phyloP scores from a whole-genome alignment of 2,329 filamentous ascomycete species.

The Colletotrichum sp. region DNA sequence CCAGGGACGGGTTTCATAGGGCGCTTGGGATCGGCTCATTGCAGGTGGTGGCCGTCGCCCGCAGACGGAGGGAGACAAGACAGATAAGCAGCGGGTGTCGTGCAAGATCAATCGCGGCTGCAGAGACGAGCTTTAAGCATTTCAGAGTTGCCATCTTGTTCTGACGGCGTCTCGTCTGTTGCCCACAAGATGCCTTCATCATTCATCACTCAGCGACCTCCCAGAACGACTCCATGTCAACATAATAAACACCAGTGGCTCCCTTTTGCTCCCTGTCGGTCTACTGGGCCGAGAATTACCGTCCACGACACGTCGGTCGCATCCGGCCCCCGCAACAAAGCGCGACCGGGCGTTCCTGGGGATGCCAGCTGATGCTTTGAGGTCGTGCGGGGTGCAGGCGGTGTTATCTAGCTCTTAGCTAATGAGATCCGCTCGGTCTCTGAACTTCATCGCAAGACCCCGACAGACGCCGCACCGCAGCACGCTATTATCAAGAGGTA shows the following conservation, averaged over 20 bases:
- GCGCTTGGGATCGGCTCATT: slow-evolving; percentile 18
- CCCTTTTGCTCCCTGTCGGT: background rate
- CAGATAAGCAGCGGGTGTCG: background rate
- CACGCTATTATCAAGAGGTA: background rate
- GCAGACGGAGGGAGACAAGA: background rate
- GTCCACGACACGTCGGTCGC: background rate
- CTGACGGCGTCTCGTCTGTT: background rate
- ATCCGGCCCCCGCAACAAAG: slow-evolving; percentile 2
- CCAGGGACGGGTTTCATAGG: slow-evolving; percentile 11
- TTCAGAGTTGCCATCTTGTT: background rate
- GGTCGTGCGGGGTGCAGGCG: slow-evolving; percentile 15
- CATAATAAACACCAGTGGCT: background rate
- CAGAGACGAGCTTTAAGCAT: background rate
- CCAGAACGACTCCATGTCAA: background rate
- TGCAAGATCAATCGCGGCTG: background rate
- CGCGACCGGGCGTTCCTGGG: slow-evolving; percentile 9
- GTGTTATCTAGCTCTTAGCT: slow-evolving; percentile 13
- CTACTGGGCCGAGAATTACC: slow-evolving; percentile 1
- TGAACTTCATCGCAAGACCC: background rate
- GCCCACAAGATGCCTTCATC: background rate
- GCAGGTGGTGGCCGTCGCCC: background rate
- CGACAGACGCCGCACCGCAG: background rate
- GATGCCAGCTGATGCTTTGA: background rate
- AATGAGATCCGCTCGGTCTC: slow-evolving; percentile 4
- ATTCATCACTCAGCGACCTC: background rate